Evolutionary conservation across 1,284 basidiomycete genomes (phyloP).

Genomic region (Puccinia triticina): DNA sequence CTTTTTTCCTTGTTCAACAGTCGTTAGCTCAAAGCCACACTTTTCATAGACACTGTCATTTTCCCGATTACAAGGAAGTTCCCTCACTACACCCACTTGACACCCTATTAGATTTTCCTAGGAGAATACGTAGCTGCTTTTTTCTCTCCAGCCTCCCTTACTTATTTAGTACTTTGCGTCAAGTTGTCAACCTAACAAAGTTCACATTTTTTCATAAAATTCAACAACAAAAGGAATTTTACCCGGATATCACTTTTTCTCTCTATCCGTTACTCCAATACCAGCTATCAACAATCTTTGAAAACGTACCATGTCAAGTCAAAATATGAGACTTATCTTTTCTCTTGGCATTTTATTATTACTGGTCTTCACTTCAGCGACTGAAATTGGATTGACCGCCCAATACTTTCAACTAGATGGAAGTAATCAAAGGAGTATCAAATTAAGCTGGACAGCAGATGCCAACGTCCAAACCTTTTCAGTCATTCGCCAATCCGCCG

Average conservation of each 20-base stretch:
- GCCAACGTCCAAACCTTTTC: not conserved
- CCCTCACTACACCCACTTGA: too few species aligned
- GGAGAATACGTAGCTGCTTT: too few species aligned
- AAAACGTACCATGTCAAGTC: not conserved
- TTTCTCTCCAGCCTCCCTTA: too few species aligned
- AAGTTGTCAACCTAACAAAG: too few species aligned
- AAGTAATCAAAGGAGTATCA: conserved; percentile 3
- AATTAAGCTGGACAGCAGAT: conserved; percentile 17
- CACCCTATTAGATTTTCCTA: too few species aligned
- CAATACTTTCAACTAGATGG: conserved; percentile 28
- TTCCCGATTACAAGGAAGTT: too few species aligned
- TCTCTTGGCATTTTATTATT: conserved; percentile 7
- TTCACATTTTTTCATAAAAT: too few species aligned
- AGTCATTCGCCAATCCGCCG: not conserved
- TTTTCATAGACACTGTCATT: too few species aligned
- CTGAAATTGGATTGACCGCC: conserved; percentile 16
- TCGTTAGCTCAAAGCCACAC: too few species aligned
- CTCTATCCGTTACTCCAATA: not conserved
- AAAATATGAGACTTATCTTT: not conserved
- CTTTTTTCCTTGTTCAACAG: too few species aligned
- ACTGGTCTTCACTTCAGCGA: not conserved
- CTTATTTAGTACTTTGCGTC: too few species aligned
- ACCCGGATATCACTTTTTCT: not conserved
- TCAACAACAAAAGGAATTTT: too few species aligned
- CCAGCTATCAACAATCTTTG: not conserved